Conservation (phyloP, 257 asterid species). For the Nicotiana knightiana region DNA sequence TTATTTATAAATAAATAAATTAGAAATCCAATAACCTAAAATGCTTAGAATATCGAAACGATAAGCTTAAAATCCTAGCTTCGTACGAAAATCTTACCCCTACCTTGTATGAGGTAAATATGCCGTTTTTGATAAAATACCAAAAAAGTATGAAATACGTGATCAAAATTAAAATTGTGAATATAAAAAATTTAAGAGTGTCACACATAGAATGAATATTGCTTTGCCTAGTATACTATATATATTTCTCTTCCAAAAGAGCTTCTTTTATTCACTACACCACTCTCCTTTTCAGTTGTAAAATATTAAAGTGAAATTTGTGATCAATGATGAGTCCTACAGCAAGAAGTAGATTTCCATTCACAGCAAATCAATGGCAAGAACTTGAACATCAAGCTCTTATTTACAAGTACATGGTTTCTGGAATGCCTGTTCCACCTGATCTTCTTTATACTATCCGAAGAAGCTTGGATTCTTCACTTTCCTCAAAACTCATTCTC, state of each 20-base stretch:
- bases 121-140: too few relatives aligned
- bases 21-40: too few relatives aligned
- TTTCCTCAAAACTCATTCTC: slow-evolving; percentile 51
- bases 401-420: slow-evolving; percentile 75
- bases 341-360: slow-evolving; percentile 51
- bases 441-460: slow-evolving; percentile 83
- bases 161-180: too few relatives aligned
- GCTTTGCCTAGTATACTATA: slow-evolving; percentile 23
- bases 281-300: neutral
- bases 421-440: slow-evolving; percentile 82
- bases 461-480: slow-evolving; percentile 56
- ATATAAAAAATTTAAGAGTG: too few relatives aligned
- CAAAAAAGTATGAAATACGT: too few relatives aligned
- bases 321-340: slow-evolving; percentile 34
- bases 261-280: neutral
- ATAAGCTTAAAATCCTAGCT: too few relatives aligned
- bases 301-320: neutral
- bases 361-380: slow-evolving; percentile 86
- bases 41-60: too few relatives aligned
- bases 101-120: too few relatives aligned
- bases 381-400: slow-evolving; percentile 95
- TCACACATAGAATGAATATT: neutral
- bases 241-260: slow-evolving; percentile 4
- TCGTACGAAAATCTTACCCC: too few relatives aligned
- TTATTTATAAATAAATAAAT: too few relatives aligned